A percentile compares a stretch with the other conserved stretches of the same genome.
Conservation (phyloP, 1,139 yeast genomes). For the Yamadazyma triangularis region DNA sequence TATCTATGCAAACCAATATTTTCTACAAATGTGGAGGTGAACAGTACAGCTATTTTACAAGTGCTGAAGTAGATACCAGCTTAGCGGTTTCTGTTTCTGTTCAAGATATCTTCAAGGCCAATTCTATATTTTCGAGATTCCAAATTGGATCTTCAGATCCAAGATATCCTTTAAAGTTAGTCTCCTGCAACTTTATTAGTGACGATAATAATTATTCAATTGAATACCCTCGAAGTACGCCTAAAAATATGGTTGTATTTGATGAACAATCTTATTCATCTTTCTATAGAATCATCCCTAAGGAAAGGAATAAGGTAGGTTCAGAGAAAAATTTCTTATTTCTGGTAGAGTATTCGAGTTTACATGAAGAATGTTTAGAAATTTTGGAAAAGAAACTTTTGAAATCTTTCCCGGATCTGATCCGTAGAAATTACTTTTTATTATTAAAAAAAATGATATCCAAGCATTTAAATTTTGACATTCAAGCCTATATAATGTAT, state of each 20-base stretch:
- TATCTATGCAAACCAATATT: conserved; percentile 21
- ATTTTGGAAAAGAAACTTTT: conserved; percentile 1
- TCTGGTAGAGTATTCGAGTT: conserved; percentile 39
- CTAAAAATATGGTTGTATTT: conserved; percentile 43
- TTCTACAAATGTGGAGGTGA: conserved; percentile 22
- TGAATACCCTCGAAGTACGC: conserved; percentile 16
- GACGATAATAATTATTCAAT: conserved; percentile 36
- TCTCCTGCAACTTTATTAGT: conserved; percentile 38
- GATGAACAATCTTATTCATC: conserved; percentile 68
- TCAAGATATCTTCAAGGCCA: conserved; percentile 63
- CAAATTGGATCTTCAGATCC: conserved; percentile 57
- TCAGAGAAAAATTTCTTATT: conserved; percentile 37
- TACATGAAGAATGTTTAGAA: conserved; percentile 38
- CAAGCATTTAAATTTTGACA: conserved; percentile 8
- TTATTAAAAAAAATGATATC: conserved; percentile 3
- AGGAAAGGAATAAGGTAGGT: conserved; percentile 13
- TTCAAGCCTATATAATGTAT: conserved; percentile 3
- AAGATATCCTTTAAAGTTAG: conserved; percentile 51
- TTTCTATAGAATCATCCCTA: conserved; percentile 47
- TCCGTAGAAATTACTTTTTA: no score
- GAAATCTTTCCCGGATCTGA: no score
- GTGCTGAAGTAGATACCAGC: conserved; percentile 42
- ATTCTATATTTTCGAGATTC: conserved; percentile 59
- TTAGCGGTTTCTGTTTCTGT: conserved; percentile 66
- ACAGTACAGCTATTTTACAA: conserved; percentile 18